Percentiles rank a stretch among this genome's conserved stretches.
Evolutionary conservation across 768 basidiomycete genomes (phyloP).

Genomic region (Neoboletus brunneissimus): DNA sequence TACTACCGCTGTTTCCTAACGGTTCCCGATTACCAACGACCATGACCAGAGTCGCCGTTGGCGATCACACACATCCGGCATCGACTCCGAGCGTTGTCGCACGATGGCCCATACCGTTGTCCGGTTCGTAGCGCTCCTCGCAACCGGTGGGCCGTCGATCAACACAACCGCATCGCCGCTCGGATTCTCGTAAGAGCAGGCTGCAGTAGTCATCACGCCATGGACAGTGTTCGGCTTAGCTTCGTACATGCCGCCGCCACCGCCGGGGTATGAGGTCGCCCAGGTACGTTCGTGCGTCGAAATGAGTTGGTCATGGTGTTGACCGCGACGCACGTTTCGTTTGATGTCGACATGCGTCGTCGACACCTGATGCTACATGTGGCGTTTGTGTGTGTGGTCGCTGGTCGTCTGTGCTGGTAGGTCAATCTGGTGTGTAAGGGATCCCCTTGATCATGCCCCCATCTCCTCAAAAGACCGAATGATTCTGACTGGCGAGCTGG

Average conservation of each 20-base stretch:
- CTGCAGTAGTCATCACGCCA: constrained; percentile 40
- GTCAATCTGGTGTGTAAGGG: too few relatives aligned
- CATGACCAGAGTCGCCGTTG: not conserved
- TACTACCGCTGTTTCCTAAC: not conserved
- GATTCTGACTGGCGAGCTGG: not conserved
- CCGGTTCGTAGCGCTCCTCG: not conserved
- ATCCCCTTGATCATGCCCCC: not conserved
- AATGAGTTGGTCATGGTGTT: too few relatives aligned
- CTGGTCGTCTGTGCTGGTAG: not conserved
- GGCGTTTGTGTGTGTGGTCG: not conserved
- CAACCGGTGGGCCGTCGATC: not conserved
- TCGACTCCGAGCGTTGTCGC: not conserved
- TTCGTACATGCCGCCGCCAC: constrained; percentile 38
- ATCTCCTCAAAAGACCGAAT: not conserved
- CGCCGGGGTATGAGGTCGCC: constrained; percentile 49
- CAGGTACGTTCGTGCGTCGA: constrained; percentile 53
- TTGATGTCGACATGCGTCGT: too few relatives aligned
- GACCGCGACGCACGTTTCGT: too few relatives aligned
- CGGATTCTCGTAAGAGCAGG: constrained; percentile 6
- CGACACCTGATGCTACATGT: not conserved
- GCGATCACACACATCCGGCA: not conserved
- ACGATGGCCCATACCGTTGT: not conserved
- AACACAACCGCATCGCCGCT: constrained; percentile 5
- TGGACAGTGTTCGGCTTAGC: constrained; percentile 61
- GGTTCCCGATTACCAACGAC: not conserved